Percentiles rank a stretch among this genome's conserved stretches.
Evolutionary conservation across 192 early-diverging fungal genomes (phyloP).

Genomic region (Backusella mclennaniae): DNA sequence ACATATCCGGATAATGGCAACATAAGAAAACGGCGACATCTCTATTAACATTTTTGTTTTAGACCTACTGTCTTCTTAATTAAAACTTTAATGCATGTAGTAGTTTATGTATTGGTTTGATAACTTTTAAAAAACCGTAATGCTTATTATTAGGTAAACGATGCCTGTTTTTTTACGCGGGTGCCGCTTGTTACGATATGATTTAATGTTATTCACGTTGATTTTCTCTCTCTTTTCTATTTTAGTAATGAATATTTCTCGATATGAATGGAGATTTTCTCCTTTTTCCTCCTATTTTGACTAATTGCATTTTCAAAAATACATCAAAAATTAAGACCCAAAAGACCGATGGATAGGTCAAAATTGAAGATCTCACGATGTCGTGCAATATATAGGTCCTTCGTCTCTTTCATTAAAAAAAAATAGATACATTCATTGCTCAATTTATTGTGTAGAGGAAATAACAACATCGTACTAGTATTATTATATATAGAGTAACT

Average conservation of each 20-base stretch:
- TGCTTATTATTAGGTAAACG: neutral
- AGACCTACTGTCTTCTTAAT: slow-evolving; percentile 51
- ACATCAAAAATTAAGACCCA: neutral
- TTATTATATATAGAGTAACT: neutral
- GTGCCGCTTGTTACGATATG: neutral
- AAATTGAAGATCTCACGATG: neutral
- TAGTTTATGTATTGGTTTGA: neutral
- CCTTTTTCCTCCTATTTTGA: neutral
- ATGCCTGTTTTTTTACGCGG: neutral
- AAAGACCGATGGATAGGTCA: neutral
- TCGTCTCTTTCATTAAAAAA: neutral
- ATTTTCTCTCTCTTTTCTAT: neutral
- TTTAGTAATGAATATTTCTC: neutral
- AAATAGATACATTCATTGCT: neutral
- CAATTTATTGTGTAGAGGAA: neutral
- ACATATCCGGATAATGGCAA: slow-evolving; percentile 31
- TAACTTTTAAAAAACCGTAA: neutral
- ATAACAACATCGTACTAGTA: neutral
- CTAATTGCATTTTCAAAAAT: neutral
- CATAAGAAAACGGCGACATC: neutral
- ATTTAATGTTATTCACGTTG: neutral
- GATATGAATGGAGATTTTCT: neutral
- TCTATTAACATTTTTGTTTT: neutral
- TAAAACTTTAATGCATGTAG: slow-evolving; percentile 36
- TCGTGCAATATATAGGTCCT: neutral